Conservation (phyloP, 2,329 filamentous ascomycete species). For the Claviceps cyperi region DNA sequence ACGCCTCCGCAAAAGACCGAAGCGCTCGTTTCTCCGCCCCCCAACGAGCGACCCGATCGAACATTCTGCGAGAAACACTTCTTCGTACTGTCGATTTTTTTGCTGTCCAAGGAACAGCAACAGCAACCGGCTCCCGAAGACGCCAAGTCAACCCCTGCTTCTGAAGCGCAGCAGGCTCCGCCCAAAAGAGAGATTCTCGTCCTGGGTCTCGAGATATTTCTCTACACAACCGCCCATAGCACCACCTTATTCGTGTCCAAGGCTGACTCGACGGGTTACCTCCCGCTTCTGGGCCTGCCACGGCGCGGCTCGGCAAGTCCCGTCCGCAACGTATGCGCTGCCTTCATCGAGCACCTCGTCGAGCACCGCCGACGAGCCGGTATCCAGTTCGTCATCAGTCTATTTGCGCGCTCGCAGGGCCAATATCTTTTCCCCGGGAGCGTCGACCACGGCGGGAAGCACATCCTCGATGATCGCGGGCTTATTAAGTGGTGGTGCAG, state of each 20-base stretch:
- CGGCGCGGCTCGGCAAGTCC: constrained; percentile 53
- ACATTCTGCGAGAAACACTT: constrained; percentile 85
- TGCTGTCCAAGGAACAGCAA: constrained; percentile 1
- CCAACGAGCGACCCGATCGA: constrained; percentile 53
- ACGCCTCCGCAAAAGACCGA: constrained; percentile 63
- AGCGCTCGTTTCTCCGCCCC: constrained; percentile 67
- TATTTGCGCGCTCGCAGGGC: constrained; percentile 83
- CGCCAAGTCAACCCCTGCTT: neutral
- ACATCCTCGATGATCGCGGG: constrained; percentile 80
- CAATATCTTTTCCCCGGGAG: constrained; percentile 95
- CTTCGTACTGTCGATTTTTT: constrained; percentile 35
- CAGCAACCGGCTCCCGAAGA: neutral
- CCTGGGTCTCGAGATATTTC: constrained; percentile 72
- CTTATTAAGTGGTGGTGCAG: constrained; percentile 94
- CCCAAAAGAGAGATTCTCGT: constrained; percentile 44
- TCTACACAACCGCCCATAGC: constrained; percentile 68
- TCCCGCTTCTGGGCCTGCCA: constrained; percentile 51
- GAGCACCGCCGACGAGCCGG: constrained; percentile 47
- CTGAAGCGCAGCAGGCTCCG: neutral
- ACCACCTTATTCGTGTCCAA: constrained; percentile 93
- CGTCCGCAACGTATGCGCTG: constrained; percentile 55
- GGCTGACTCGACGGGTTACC: constrained; percentile 86
- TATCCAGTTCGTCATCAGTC: constrained; percentile 61
- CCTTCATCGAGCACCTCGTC: constrained; percentile 65
- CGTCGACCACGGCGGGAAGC: constrained; percentile 69